These are phyloP conservation scores for Parsonsia alboflavescens DNA, from an alignment of 257 asterid species.

Conservation along the genomic window DNA sequence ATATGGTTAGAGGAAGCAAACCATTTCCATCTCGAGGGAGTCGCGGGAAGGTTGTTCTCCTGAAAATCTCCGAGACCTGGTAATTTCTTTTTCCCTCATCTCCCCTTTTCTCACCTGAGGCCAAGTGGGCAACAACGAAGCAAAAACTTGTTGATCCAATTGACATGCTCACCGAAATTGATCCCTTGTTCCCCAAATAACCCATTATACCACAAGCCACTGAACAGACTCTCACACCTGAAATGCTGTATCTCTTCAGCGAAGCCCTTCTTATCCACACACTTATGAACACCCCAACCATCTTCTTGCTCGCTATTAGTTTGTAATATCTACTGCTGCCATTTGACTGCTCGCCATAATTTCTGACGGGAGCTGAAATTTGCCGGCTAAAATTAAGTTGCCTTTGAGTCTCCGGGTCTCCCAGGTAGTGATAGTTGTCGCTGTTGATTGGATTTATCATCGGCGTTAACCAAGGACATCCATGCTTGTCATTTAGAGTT, in stretches of 20 bases:
- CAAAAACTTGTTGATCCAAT: constrained; percentile 80
- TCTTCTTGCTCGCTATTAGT: constrained; percentile 81
- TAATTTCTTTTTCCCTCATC: constrained; percentile 81
- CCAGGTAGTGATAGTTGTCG: constrained; percentile 35
- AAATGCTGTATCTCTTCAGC: constrained; percentile 40
- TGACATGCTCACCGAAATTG: constrained; percentile 73
- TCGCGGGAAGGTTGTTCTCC: constrained; percentile 63
- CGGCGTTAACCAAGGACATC: constrained; percentile 75
- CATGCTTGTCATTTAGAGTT: constrained; percentile 59
- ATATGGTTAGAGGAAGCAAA: constrained; percentile 58
- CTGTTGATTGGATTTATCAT: constrained; percentile 50
- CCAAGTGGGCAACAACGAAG: constrained; percentile 85
- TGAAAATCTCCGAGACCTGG: constrained; percentile 80
- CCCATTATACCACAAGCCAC: constrained; percentile 98
- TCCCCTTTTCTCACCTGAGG: constrained; percentile 94
- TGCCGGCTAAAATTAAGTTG: constrained; percentile 15
- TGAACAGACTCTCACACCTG: constrained; percentile 60
- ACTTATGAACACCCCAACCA: constrained; percentile 93
- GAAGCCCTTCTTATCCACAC: constrained; percentile 78
- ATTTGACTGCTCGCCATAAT: constrained; percentile 20
- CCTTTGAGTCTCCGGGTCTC: constrained; percentile 12
- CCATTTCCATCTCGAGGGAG: constrained; percentile 39
- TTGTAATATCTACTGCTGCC: constrained; percentile 36
- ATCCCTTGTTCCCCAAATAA: constrained; percentile 85
- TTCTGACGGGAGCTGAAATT: constrained; percentile 20